Evolutionary conservation across 345 rosid genomes (phyloP).

Genomic region (Acer yangbiense): DNA sequence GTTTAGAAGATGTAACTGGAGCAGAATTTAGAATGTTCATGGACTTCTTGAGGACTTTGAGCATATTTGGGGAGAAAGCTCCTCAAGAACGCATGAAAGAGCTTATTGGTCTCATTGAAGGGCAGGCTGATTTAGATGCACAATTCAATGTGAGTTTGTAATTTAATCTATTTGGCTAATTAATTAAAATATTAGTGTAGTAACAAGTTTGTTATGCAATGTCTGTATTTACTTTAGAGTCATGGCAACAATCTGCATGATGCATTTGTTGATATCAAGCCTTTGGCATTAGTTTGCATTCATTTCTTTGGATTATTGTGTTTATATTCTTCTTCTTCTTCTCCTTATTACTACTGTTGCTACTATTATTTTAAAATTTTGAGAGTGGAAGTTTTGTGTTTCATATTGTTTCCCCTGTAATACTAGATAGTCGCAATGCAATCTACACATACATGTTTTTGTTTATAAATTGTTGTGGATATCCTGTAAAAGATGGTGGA

Average conservation of each 20-base stretch:
- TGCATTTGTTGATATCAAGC: conserved; percentile 8
- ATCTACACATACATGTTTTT: no score
- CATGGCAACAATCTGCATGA: not conserved
- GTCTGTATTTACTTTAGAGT: not conserved
- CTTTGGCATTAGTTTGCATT: not conserved
- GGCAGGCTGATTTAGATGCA: conserved; percentile 94
- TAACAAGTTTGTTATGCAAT: not conserved
- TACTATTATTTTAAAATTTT: not conserved
- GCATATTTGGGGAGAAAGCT: conserved; percentile 93
- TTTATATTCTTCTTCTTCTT: not conserved
- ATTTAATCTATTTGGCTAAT: not conserved
- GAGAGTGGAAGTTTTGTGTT: not conserved
- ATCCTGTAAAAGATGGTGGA: no score
- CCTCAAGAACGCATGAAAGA: conserved; percentile 94
- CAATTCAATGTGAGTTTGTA: conserved; percentile 71
- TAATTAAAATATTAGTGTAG: not conserved
- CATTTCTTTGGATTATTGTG: not conserved
- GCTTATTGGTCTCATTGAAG: conserved; percentile 86
- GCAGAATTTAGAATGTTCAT: conserved; percentile 97
- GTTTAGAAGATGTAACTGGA: conserved; percentile 96
- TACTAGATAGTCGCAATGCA: not conserved
- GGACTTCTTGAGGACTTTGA: conserved; percentile 90
- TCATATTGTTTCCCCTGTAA: not conserved
- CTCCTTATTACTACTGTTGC: not conserved
- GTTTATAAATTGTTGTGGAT: no score